Percentiles rank a stretch among this genome's conserved stretches.
phyloP scores from a whole-genome alignment of 805 yeast genomes.

The Sugiyamaella smithiae region DNA sequence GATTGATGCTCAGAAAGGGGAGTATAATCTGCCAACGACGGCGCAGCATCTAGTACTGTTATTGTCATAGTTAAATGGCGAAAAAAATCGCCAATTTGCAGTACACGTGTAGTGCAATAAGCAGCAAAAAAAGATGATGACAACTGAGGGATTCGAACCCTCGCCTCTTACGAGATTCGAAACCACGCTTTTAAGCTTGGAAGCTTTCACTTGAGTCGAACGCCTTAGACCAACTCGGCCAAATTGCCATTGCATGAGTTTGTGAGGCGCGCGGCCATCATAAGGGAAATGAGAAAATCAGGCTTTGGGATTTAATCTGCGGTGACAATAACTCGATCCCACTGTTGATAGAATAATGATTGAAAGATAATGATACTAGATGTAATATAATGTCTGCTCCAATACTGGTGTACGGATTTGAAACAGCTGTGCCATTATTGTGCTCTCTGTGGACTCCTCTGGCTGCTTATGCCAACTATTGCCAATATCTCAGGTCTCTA shows the following conservation, averaged over 20 bases:
- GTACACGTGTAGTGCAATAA: conserved; percentile 1
- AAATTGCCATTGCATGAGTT: conserved; percentile 49
- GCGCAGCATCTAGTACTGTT: conserved; percentile 8
- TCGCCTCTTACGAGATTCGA: conserved; percentile 75
- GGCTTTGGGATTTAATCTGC: no score
- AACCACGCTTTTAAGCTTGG: conserved; percentile 29
- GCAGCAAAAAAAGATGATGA: conserved; percentile 44
- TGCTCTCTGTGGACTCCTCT: no score
- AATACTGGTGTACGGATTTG: no score
- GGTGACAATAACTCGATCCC: no score
- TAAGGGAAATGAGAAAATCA: no score
- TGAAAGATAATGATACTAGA: no score
- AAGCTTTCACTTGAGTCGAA: conserved; percentile 59
- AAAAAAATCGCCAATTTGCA: not conserved
- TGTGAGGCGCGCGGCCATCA: no score
- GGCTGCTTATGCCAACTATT: no score
- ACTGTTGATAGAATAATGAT: no score
- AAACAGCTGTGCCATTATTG: no score
- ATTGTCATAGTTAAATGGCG: not conserved
- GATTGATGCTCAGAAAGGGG: conserved; percentile 31
- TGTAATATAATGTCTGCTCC: no score
- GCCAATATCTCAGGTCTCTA: no score
- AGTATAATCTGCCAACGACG: conserved; percentile 26
- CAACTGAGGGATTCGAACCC: conserved; percentile 85
- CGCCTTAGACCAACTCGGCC: conserved; percentile 75